Evolutionary conservation across 371 early-diverging fungal species (phyloP), one percentile per base, ranked within the genome.

Genomic region (Mortierella sp.): DNA sequence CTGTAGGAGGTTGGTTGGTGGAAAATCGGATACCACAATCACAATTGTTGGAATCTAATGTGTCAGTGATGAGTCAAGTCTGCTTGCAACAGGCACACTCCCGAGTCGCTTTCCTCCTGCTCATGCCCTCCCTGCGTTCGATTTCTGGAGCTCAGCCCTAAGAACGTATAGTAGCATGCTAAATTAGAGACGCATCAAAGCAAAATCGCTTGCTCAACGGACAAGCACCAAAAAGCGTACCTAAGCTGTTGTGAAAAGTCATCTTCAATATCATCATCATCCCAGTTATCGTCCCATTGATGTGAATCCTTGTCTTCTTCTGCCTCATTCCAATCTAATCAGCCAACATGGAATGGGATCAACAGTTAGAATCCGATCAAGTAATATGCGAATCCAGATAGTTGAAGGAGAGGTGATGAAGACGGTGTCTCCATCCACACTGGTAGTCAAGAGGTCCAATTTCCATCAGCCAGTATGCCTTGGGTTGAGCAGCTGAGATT

Each of bases 251-350:
- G 86, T 39, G 95, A 91, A 70, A 95, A 95, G 55, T 94, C 96
- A 62, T 95, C 96, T 60, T 94, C 93, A 53, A 94, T 72, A 79
- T 94, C 93, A 65, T 94, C 95, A 65, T 95, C 95, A 74, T 95
- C 96, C 95, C 96, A 95, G 83, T 93, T 91, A 55, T 94, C 94
- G 54, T 93, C 93, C 95, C 95, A 94, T 45, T 88, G 86, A 34
- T 89, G 82, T 30, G 90, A 82, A 59, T 94, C 94, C 62, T 90
- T 86, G 61, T 93, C 91, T 63, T 94, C 91, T 39, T 89, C 92
- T 34, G 85, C 86, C 64, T 89, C 92, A 60, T 86, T 87, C 96
- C 95, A 95, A 78, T 95, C 95, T 95, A 81, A 18, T 43, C 56
- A 24, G 54, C 21, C 48, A 47, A 23, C 27, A 41, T 49, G 26